These are phyloP conservation scores for Hypomontagnella submonticulosa DNA, from an alignment of 495 filamentous ascomycete genomes.

Conservation along the genomic window DNA sequence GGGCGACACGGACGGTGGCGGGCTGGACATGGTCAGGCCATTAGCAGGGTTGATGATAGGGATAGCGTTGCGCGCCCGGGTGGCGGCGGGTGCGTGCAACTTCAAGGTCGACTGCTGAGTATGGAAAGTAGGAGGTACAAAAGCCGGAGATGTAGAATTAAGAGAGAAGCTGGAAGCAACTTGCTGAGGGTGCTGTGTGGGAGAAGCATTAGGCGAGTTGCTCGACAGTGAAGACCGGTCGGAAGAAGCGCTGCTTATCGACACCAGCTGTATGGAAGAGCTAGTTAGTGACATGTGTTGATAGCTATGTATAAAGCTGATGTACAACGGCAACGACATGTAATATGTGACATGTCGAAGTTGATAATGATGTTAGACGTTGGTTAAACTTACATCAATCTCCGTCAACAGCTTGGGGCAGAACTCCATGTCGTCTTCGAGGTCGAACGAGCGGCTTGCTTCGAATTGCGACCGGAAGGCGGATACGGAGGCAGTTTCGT, in stretches of 20 bases:
- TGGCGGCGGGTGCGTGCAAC: constrained; percentile 86
- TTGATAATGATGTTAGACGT: neutral
- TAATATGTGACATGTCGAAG: constrained; percentile 26
- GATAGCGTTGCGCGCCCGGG: constrained; percentile 93
- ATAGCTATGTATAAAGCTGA: neutral
- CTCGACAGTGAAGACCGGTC: constrained; percentile 95
- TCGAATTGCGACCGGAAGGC: constrained; percentile 88
- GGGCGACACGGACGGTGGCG: constrained; percentile 89
- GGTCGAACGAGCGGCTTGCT: constrained; percentile 91
- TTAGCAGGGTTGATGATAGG: constrained; percentile 98
- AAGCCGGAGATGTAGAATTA: constrained; percentile 78
- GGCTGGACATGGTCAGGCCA: constrained; percentile 87
- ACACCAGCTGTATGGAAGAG: constrained; percentile 72
- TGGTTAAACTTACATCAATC: constrained; percentile 82
- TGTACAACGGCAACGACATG: constrained; percentile 26
- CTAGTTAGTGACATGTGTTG: constrained; percentile 31
- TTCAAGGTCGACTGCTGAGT: constrained; percentile 69
- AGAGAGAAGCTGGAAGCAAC: constrained; percentile 81
- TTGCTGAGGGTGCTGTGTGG: constrained; percentile 73
- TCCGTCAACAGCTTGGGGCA: constrained; percentile 94
- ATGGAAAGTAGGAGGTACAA: constrained; percentile 68
- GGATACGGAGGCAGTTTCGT: constrained; percentile 76
- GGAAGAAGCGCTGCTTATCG: constrained; percentile 85
- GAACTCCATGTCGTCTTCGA: constrained; percentile 97
- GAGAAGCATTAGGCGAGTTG: constrained; percentile 93